Evolutionary conservation across 129 eudicot species (phyloP), one percentile per base, ranked within the genome.

Genomic region (Apium graveolens): DNA sequence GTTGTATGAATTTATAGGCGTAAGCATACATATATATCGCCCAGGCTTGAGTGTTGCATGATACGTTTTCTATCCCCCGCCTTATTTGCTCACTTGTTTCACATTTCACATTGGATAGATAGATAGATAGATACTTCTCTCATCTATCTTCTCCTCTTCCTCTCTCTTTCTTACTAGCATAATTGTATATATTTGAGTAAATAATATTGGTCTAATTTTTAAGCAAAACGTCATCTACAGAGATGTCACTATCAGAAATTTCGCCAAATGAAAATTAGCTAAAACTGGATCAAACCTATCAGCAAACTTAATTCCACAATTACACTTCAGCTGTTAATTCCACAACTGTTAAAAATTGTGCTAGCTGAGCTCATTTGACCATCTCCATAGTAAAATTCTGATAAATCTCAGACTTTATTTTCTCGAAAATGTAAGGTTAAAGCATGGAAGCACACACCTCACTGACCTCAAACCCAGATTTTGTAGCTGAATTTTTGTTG

Each of bases 21-120:
- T 45, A 43, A 60, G 79, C 85, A 70, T 78, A 74, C 85, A 70
- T 78, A 74, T 45, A 75, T 78, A 74, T 83, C 79, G 80, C 76
- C 42, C 85, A 82, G 81, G 79, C 3, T 82, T 77, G 21, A 26
- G 73, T 82, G 78, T 55, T 71, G 11, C 74, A 78, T 82, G 71
- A 35, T 77, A 82, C 85, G 46, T 77, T 77, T 57, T 31, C 70
- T n/a, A 37, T n/a, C 17, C 29, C 17, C 16, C 14, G 31, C 9
- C 18, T 39, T 74, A 34, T 43, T 74, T 60, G 60, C 65, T 49
- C 62, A 76, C 70, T 76, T 39, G 24, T 24, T 76, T 76, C 43
- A 76, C 46, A 55, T n/a, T n/a, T n/a, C n/a, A n/a, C n/a, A n/a
- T n/a, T 76, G 79, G 68, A 57, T 57, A n/a, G 31, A 57, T 57